Percentiles rank a stretch among this genome's conserved stretches.
Evolutionary conservation across 306 rosid species (phyloP).

Genomic region (Oxytropis ochrocephala): DNA sequence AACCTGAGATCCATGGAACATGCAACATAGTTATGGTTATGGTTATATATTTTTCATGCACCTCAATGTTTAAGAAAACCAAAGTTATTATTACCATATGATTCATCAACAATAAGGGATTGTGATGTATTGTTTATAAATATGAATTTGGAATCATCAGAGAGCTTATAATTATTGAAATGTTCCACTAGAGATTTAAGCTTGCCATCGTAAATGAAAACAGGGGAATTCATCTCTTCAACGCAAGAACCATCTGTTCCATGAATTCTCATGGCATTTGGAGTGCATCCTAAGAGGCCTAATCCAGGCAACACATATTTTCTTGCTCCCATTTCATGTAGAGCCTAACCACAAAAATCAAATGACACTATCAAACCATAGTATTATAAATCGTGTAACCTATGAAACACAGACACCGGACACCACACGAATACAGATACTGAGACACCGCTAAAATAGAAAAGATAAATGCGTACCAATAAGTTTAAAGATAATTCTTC

Average conservation of each 20-base stretch:
- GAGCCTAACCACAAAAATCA: constrained; percentile 20
- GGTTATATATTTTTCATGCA: not conserved
- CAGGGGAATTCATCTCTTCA: constrained; percentile 22
- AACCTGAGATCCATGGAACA: constrained; percentile 30
- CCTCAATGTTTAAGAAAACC: not conserved
- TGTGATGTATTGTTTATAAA: constrained; percentile 12
- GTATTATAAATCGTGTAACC: not conserved
- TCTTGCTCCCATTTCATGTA: constrained; percentile 50
- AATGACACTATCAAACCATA: not conserved
- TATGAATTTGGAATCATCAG: constrained; percentile 29
- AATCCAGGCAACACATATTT: constrained; percentile 45
- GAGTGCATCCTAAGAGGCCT: constrained; percentile 51
- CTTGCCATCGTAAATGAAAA: constrained; percentile 17
- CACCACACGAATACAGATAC: too few species aligned
- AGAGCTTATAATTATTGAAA: constrained; percentile 14
- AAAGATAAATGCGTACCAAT: constrained; percentile 23
- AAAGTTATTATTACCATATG: not conserved
- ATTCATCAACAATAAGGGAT: not conserved
- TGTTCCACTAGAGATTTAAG: constrained; percentile 34
- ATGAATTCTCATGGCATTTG: not conserved
- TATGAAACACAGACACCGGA: too few species aligned
- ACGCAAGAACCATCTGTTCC: constrained; percentile 31
- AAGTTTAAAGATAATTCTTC: constrained; percentile 21
- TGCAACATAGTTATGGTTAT: not conserved
- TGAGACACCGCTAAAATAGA: too few species aligned